Evolutionary conservation across 768 basidiomycete genomes (phyloP), one percentile per base, ranked within the genome.

Genomic region (Lentinus brumalis): DNA sequence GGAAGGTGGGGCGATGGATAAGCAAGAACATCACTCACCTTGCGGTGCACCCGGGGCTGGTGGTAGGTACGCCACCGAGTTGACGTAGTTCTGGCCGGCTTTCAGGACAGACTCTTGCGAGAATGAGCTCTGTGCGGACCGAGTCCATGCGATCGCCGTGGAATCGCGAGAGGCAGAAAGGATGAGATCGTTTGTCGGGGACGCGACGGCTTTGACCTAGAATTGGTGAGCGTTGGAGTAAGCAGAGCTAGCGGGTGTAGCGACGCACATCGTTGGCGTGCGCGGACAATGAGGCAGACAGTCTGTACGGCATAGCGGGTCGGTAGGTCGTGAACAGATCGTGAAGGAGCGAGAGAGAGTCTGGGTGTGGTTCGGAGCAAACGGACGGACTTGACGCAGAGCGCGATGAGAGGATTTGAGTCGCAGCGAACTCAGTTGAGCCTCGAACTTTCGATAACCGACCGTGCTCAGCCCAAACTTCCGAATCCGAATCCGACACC

Each of bases 91-190:
- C 64, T 88, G 76, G 67, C 92, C 89, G 55, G 87, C 85, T 72
- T 75, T 81, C 59, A 87, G 77, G 50, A 84, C 78, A 30, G 79
- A 76, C 41, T 78, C 74, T n/a, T 82, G 82, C 5, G 76, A 71
- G 71, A 93, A 92, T 8, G 78, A 74, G 45, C 77, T 72, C 58
- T 78, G 66, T 45, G 82, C 73, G 41, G 79, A 67, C 71, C 85
- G 82, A 57, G 81, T 78, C 96, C 96, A 98, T 32, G 87, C 80
- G 71, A 96, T 92, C 65, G 94, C 91, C 44, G 94, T 92, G 15
- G 91, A 80, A 81, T 98, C 96, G 71, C 96, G 86, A 49, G 96
- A 97, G 61, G 90, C 91, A 21, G 95, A 97, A 62, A 98, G 81
- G 64, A 98, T 78, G 63, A 94, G 81, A 66, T 86, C 79, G 73